Base-by-base conservation (phyloP, 495 filamentous ascomycete genomes). In the Cenococcum geophilum region DNA sequence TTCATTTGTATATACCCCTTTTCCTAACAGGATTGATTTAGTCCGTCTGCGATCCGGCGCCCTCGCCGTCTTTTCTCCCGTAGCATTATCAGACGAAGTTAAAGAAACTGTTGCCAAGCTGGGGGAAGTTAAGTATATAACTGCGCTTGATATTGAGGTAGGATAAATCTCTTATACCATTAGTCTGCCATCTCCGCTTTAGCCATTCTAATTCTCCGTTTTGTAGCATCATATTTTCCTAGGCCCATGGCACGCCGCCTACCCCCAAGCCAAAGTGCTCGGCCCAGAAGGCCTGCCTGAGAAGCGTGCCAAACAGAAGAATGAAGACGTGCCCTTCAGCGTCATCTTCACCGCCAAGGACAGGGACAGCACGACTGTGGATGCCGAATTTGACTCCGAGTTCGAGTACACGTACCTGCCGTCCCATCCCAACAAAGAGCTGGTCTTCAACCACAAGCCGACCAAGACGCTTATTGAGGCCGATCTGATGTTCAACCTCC, bases 41-140 rank as follows among this genome's bases (percentile, higher is more conserved):
- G 90, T 96, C 67, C 84, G 83, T 55, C 83, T 98, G 64, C 76
- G 79, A 43, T 82, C 85, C 9, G 90, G 90, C 55, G 76, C 80
- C 37, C 81, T 98, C 50, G 91, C 90, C 58, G 87, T 98, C 65
- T 96, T 97, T 81, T 96, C 91, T 3, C 93, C 93, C 32, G 86
- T 91, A 27, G 84, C 81, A 16, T 82, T 96, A 27, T 96, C 92
- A 0, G 78, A 84, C 1, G 86, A 89, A 60, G 86, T 91, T n/a
- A 81, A 81, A 60, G 76, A 81, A 54, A 87, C 82, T 45, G 76
- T 96, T 42, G 67, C 78, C 32, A 73, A 76, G n/a, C 75, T 91
- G 22, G 90, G 89, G 57, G 80, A 84, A 23, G 84, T 98, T 50
- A 80, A 78, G 51, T 97, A 97, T 78, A 83, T 97, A 61, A 80